Conservation (phyloP, 106 monocot species). For the Dendrobium nobile region DNA sequence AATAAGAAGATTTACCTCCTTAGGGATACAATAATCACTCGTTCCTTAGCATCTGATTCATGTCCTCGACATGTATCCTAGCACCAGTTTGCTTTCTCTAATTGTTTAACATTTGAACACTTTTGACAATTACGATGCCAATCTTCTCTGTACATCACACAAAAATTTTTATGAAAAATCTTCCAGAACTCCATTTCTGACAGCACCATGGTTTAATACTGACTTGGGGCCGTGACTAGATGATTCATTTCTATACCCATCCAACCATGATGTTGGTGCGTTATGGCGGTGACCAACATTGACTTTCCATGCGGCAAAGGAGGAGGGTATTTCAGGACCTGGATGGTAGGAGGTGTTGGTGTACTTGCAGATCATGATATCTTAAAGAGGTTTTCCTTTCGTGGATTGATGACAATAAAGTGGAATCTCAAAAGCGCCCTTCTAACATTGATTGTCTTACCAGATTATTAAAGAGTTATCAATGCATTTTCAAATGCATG, state of each 20-base stretch:
- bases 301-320: constrained; percentile 22
- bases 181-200: constrained; percentile 20
- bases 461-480: constrained; percentile 46
- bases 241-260: constrained; percentile 33
- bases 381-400: constrained; percentile 65
- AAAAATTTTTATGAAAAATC: constrained; percentile 66
- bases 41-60: constrained; percentile 38
- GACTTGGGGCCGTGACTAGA: constrained; percentile 21
- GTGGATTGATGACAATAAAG: constrained; percentile 63
- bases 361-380: constrained; percentile 64
- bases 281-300: constrained; percentile 19
- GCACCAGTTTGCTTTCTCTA: constrained; percentile 67
- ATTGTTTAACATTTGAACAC: constrained; percentile 47
- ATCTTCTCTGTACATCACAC: constrained; percentile 54
- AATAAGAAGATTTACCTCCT: constrained; percentile 37
- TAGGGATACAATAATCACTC: constrained; percentile 44
- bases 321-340: constrained; percentile 15
- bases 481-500: background rate
- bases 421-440: constrained; percentile 61
- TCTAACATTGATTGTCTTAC: constrained; percentile 37
- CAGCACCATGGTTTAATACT: constrained; percentile 13
- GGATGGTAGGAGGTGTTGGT: constrained; percentile 26
- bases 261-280: constrained; percentile 24
- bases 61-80: constrained; percentile 52
- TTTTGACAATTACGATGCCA: constrained; percentile 65